phyloP scores from a whole-genome alignment of 2,329 filamentous ascomycete species.

The Cladophialophora chaetospira region DNA sequence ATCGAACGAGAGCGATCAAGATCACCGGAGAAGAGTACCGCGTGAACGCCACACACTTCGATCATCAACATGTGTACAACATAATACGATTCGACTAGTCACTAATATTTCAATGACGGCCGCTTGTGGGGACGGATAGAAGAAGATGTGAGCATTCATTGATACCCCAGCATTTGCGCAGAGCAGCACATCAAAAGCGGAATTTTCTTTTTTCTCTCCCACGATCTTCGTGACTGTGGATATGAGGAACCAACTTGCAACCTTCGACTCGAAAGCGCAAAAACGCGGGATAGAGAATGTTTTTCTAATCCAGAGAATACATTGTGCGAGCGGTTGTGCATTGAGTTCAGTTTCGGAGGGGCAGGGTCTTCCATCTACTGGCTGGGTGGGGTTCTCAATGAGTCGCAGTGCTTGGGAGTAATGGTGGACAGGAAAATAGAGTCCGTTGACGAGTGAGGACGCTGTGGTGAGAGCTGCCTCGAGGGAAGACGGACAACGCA shows the following conservation, averaged over 20 bases:
- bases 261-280: constrained; percentile 4
- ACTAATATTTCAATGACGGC: constrained; percentile 32
- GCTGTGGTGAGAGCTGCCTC: neutral
- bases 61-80: constrained; percentile 32
- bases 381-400: constrained; percentile 17
- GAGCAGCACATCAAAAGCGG: constrained; percentile 18
- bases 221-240: constrained; percentile 17
- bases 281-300: constrained; percentile 28
- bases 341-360: constrained; percentile 5
- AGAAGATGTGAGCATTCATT: constrained; percentile 31
- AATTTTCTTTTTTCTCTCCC: constrained; percentile 19
- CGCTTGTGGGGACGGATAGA: constrained; percentile 31
- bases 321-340: constrained; percentile 14
- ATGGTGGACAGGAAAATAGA: constrained; percentile 7
- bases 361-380: constrained; percentile 21
- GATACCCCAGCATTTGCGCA: constrained; percentile 34
- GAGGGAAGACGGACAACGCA: neutral
- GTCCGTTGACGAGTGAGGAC: neutral
- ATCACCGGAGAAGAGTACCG: constrained; percentile 42
- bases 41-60: constrained; percentile 22
- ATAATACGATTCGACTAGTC: constrained; percentile 28
- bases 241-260: constrained; percentile 14
- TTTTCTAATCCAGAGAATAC: constrained; percentile 23
- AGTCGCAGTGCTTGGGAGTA: constrained; percentile 6
- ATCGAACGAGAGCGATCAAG: constrained; percentile 47